Evolutionary conservation across 2,329 filamentous ascomycete species (phyloP), one percentile per base, ranked within the genome.

Genomic region (Sclerotinia borealis): DNA sequence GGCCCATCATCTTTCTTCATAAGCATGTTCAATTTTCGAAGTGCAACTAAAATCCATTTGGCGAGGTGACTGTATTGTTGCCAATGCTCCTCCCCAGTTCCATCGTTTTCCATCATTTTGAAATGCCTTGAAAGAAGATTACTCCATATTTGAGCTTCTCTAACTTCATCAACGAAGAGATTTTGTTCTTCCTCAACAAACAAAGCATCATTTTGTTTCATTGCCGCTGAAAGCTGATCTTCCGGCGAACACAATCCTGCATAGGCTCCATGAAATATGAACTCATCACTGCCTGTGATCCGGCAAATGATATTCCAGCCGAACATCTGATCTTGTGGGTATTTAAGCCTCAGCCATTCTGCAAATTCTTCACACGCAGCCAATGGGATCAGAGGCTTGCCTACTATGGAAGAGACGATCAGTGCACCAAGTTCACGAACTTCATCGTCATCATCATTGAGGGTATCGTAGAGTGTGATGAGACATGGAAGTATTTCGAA

Each of bases 181-280:
- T 99, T 99, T 74, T 96, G 92, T 74, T 96, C 93, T 76, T 99
- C 95, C 63, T 92, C 83, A 0, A 84, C 88, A 73, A 99, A 99
- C 0, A 99, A 83, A 4, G 87, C 81, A 66, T 86, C 84, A 72
- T 91, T 84, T 69, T 82, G 79, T 62, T 77, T 75, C 70, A 85
- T 74, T 4, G 83, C 81, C 10, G 73, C 66, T 3, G 72, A 65
- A 25, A 87, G 76, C 63, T 81, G 78, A 1, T 68, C 58, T 29
- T 72, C 71, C 0, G 79, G 77, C 0, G 77, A 58, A 6, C 68
- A 48, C 72, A 73, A 73, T 5, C 66, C n/a, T 3, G 45, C 45
- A 29, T 37, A 25, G 2, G 25, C 41, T 17, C 43, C 45, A 49
- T 55, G 34, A 11, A 51, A 48, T 22, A 39, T 36, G 34, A 59